These are phyloP conservation scores for Rubia balearica DNA, from an alignment of 305 asterid genomes.

Conservation along the genomic window DNA sequence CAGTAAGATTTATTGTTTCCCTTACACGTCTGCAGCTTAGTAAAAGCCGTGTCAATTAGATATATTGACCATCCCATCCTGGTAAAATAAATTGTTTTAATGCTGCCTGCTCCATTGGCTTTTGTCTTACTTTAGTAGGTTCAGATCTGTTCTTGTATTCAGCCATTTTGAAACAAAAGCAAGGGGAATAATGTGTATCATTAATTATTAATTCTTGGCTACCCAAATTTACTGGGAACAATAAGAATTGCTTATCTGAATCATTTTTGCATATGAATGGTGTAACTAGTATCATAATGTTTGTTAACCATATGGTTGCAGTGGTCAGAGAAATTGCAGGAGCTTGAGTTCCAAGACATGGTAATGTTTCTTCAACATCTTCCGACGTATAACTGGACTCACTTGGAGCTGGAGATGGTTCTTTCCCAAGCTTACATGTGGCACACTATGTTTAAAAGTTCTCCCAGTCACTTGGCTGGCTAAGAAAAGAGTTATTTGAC, in stretches of 20 bases:
- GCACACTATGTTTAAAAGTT: slow-evolving; percentile 87
- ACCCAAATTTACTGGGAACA: neutral
- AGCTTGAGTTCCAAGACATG: slow-evolving; percentile 97
- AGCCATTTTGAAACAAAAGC: neutral
- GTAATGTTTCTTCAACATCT: slow-evolving; percentile 97
- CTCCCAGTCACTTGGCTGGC: slow-evolving; percentile 88
- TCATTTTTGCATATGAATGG: neutral
- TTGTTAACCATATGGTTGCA: slow-evolving; percentile 21
- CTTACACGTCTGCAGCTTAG: neutral
- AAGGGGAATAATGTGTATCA: neutral
- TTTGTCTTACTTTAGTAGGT: neutral
- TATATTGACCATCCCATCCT: neutral
- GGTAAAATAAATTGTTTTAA: neutral
- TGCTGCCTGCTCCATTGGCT: neutral
- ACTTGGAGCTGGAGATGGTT: slow-evolving; percentile 80
- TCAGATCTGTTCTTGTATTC: neutral
- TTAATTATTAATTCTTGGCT: neutral
- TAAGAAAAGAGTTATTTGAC: slow-evolving; percentile 21
- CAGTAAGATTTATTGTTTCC: slow-evolving; percentile 38
- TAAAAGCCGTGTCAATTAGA: neutral
- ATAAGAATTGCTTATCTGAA: neutral
- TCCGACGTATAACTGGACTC: slow-evolving; percentile 76
- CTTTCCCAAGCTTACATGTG: slow-evolving; percentile 96
- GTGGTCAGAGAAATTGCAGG: slow-evolving; percentile 84
- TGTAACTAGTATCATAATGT: slow-evolving; percentile 4